Conservation (phyloP, 768 basidiomycete genomes). For the Cystobasidium ongulense region DNA sequence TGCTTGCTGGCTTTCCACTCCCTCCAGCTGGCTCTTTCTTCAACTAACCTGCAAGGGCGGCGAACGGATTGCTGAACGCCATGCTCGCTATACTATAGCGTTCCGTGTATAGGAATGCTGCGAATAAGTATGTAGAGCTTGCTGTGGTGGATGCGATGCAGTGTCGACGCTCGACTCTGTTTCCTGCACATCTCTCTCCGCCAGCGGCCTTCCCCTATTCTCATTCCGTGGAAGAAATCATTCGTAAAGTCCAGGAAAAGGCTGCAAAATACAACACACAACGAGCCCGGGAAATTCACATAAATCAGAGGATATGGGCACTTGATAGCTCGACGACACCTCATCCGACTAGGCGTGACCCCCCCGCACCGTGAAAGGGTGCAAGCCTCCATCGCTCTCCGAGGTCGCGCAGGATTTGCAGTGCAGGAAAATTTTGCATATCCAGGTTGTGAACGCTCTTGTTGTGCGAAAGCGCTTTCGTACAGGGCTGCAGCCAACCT, state of each 20-base stretch:
- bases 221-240: background rate
- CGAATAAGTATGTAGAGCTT: too few species aligned
- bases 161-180: too few species aligned
- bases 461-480: too few species aligned
- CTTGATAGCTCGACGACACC: background rate
- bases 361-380: too few species aligned
- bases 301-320: background rate
- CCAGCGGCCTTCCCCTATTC: background rate
- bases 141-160: too few species aligned
- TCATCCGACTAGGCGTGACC: too few species aligned
- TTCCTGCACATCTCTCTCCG: background rate
- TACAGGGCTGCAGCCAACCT: too few species aligned
- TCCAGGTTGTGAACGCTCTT: too few species aligned
- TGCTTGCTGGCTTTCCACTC: background rate
- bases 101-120: background rate
- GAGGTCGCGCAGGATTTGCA: too few species aligned
- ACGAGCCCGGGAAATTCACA: background rate
- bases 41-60: slow-evolving; percentile 28
- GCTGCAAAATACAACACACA: background rate
- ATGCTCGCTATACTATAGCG: background rate
- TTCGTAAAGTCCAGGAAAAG: background rate
- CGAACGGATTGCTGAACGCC: slow-evolving; percentile 27
- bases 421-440: too few species aligned
- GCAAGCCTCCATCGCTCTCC: too few species aligned
- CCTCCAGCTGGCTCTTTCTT: background rate